A percentile compares a stretch with the other conserved stretches of the same genome.
phyloP scores from a whole-genome alignment of 2,329 filamentous ascomycete genomes.

The Zymoseptoria passerinii region DNA sequence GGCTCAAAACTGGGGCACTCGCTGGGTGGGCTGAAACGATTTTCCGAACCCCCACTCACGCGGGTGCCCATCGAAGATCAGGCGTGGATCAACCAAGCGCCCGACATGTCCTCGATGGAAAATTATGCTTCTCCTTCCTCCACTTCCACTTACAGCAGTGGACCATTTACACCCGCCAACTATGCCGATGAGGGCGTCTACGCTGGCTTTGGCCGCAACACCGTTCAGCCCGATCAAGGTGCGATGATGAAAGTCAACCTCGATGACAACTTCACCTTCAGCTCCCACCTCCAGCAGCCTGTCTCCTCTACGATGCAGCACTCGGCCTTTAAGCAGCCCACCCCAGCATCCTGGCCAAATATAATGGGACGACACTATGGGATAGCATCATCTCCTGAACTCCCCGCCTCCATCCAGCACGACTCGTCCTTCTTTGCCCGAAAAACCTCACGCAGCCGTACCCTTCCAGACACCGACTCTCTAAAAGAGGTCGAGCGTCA shows the following conservation, averaged over 20 bases:
- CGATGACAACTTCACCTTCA: constrained; percentile 73
- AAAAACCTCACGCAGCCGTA: neutral
- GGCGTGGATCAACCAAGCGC: too few relatives aligned
- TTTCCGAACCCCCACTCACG: constrained; percentile 60
- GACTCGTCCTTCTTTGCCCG: neutral
- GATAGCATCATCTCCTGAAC: neutral
- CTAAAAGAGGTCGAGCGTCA: neutral
- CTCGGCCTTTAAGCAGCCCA: neutral
- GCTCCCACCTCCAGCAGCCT: constrained; percentile 32
- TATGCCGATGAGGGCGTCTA: constrained; percentile 61
- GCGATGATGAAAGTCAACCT: constrained; percentile 17
- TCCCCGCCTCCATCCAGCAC: neutral
- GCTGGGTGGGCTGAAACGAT: constrained; percentile 56
- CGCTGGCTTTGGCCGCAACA: constrained; percentile 60
- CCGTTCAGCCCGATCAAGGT: constrained; percentile 30
- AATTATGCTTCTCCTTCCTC: too few relatives aligned
- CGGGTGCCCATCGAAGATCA: too few relatives aligned
- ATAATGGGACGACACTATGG: neutral
- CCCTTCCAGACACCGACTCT: neutral
- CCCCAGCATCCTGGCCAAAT: neutral
- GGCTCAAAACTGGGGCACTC: constrained; percentile 71
- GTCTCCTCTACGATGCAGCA: neutral
- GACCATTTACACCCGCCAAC: constrained; percentile 47
- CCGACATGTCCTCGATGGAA: too few relatives aligned
- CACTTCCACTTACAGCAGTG: too few relatives aligned